phyloP scores from a whole-genome alignment of 106 monocot genomes.

The Cymbidium sinense region DNA sequence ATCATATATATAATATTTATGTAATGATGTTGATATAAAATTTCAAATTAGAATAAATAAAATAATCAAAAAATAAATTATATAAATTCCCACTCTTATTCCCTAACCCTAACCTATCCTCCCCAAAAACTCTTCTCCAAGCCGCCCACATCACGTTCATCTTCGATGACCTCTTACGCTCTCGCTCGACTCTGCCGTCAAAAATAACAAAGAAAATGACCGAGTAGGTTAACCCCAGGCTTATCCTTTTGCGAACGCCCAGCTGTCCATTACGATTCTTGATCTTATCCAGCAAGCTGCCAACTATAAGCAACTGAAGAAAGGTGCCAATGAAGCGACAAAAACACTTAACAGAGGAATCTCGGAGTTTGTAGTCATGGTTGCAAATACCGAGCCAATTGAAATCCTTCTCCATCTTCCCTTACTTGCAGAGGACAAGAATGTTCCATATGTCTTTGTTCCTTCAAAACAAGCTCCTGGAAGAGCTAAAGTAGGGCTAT shows the following conservation, averaged over 20 bases:
- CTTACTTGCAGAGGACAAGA: conserved; percentile 76
- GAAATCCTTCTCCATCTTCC: conserved; percentile 84
- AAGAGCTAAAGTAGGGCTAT: too few species aligned
- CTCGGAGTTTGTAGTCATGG: conserved; percentile 85
- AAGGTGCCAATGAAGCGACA: conserved; percentile 91
- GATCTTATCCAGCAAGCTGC: conserved; percentile 84
- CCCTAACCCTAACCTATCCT: too few species aligned
- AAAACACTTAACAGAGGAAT: conserved; percentile 81
- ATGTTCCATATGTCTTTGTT: too few species aligned
- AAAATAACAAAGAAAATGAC: not conserved
- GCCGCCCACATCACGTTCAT: not conserved
- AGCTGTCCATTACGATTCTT: conserved; percentile 73
- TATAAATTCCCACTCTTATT: too few species aligned
- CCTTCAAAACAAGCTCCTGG: too few species aligned
- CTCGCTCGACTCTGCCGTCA: not conserved
- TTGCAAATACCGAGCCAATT: conserved; percentile 72
- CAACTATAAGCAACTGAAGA: too few species aligned
- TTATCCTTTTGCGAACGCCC: conserved; percentile 82
- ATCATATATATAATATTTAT: too few species aligned
- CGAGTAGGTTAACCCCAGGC: conserved; percentile 68
- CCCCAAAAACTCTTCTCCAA: not conserved
- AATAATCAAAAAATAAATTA: too few species aligned
- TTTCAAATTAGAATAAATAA: too few species aligned
- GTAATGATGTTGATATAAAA: too few species aligned
- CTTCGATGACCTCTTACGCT: not conserved